A percentile compares a stretch with the other conserved stretches of the same genome.
These are phyloP conservation scores for Xanthoconium stramineum DNA, from an alignment of 768 basidiomycete species.

Conservation along the genomic window DNA sequence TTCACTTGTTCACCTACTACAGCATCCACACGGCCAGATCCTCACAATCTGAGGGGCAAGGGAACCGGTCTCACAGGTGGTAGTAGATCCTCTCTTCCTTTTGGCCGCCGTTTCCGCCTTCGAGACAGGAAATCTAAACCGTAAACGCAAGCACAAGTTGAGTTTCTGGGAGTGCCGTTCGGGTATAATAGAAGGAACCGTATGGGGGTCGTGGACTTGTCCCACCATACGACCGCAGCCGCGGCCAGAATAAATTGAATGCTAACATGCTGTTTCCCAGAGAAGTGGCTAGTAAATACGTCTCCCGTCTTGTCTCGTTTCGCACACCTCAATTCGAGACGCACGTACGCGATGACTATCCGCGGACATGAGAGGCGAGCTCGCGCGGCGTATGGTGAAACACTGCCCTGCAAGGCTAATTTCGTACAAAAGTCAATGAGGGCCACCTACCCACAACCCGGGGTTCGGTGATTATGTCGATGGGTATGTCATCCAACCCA, in stretches of 20 bases:
- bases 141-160: background rate
- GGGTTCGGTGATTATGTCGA: background rate
- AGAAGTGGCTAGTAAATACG: background rate
- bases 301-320: background rate
- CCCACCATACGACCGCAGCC: background rate
- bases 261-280: background rate
- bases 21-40: background rate
- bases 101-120: background rate
- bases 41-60: background rate
- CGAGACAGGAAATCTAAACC: background rate
- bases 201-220: background rate
- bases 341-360: background rate
- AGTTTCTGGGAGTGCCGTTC: background rate
- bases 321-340: background rate
- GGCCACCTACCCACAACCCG: background rate
- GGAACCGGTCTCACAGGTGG: background rate
- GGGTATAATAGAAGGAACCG: background rate
- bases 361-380: conserved; percentile 3
- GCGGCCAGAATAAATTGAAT: background rate
- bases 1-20: too few relatives aligned
- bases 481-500: background rate
- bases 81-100: background rate
- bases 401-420: background rate
- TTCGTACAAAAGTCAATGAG: background rate
- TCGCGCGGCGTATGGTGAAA: background rate